Conservation (phyloP, 2,329 filamentous ascomycete genomes). For the Venturia aucupariae region DNA sequence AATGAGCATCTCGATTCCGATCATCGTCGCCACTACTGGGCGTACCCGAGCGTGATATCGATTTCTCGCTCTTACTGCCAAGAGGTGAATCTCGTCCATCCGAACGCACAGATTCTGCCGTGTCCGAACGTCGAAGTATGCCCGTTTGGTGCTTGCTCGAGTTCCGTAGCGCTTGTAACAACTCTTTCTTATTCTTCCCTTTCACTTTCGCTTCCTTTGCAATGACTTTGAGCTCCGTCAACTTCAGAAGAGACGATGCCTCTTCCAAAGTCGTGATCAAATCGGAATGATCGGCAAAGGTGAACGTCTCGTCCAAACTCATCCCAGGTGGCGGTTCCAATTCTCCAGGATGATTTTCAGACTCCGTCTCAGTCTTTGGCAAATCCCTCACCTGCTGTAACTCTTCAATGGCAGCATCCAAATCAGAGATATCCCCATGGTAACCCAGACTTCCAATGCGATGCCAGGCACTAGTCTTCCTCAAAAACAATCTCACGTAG, state of each 20-base stretch:
- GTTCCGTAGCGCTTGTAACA: slow-evolving; percentile 63
- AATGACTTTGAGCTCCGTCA: slow-evolving; percentile 78
- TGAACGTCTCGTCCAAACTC: slow-evolving; percentile 50
- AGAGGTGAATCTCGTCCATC: neutral
- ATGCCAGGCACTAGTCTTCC: slow-evolving; percentile 89
- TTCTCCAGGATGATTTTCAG: slow-evolving; percentile 39
- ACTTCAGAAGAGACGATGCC: slow-evolving; percentile 67
- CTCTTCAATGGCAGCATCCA: slow-evolving; percentile 53
- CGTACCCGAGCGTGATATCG: slow-evolving; percentile 1
- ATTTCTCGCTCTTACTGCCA: neutral
- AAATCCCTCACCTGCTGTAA: slow-evolving; percentile 53
- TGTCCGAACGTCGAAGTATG: slow-evolving; percentile 56
- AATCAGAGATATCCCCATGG: slow-evolving; percentile 70
- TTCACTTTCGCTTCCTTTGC: slow-evolving; percentile 80
- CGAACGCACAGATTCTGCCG: slow-evolving; percentile 38
- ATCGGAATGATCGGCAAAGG: slow-evolving; percentile 72
- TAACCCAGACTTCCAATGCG: slow-evolving; percentile 69
- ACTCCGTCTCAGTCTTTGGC: slow-evolving; percentile 33
- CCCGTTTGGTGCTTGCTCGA: slow-evolving; percentile 67
- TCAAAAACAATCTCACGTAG: slow-evolving; percentile 87
- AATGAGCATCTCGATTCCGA: slow-evolving; percentile 62
- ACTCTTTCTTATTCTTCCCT: slow-evolving; percentile 78
- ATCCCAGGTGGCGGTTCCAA: slow-evolving; percentile 38
- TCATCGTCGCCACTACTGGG: slow-evolving; percentile 22
- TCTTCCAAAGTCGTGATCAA: slow-evolving; percentile 70